Conservation (phyloP, 257 asterid genomes). For the Solanum neorickii region DNA sequence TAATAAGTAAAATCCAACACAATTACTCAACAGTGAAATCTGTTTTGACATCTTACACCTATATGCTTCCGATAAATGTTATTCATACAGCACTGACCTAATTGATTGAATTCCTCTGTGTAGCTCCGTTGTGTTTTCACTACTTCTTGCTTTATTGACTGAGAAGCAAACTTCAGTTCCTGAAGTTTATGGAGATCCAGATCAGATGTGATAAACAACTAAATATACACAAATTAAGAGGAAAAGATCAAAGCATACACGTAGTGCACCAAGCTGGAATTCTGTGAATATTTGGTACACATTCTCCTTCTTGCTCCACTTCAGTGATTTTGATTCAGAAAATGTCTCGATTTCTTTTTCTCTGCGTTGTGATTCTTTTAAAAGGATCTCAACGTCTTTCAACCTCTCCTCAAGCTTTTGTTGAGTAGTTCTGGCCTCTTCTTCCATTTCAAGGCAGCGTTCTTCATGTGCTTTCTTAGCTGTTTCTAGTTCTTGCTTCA, state of each 20-base stretch:
- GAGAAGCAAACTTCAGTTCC: constrained; percentile 57
- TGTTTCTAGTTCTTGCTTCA: constrained; percentile 28
- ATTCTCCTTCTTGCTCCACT: constrained; percentile 59
- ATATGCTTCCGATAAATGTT: neutral
- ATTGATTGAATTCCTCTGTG: constrained; percentile 43
- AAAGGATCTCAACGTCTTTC: constrained; percentile 26
- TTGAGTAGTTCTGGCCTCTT: constrained; percentile 31
- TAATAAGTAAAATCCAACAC: neutral
- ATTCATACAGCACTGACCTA: neutral
- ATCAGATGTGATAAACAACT: neutral
- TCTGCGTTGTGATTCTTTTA: constrained; percentile 30
- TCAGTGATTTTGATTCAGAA: constrained; percentile 30
- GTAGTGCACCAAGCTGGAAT: constrained; percentile 79
- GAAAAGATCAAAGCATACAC: constrained; percentile 30
- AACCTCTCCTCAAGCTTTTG: constrained; percentile 46
- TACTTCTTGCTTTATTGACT: constrained; percentile 74
- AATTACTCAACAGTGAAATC: neutral
- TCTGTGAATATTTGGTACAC: constrained; percentile 55
- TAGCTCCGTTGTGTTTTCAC: constrained; percentile 47
- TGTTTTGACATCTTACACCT: neutral
- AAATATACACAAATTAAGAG: neutral
- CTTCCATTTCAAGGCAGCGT: constrained; percentile 19
- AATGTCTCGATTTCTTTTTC: constrained; percentile 44
- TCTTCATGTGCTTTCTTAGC: constrained; percentile 22
- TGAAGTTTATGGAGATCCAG: constrained; percentile 5